Evolutionary conservation across 768 basidiomycete species (phyloP).

Genomic region (Glaciozyma martinii): DNA sequence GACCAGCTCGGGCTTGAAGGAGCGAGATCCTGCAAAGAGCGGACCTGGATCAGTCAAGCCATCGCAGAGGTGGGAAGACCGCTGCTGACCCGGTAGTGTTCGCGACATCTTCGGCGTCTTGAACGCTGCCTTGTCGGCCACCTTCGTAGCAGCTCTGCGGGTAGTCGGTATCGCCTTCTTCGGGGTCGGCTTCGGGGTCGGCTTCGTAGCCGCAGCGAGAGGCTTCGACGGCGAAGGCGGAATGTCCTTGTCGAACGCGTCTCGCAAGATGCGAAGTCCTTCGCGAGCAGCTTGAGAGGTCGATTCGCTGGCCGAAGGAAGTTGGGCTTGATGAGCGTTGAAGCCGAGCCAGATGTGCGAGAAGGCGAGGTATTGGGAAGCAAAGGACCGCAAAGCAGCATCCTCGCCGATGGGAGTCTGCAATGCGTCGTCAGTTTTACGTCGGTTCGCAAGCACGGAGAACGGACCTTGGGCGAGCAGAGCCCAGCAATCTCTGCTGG

Average conservation of each 20-base stretch:
- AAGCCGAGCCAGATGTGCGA: constrained; percentile 62
- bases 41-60: neutral
- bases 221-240: constrained; percentile 10
- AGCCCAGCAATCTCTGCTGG: constrained; percentile 28
- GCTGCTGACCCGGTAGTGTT: neutral
- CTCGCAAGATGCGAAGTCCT: constrained; percentile 21
- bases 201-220: constrained; percentile 9
- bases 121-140: neutral
- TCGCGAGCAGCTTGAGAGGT: constrained; percentile 48
- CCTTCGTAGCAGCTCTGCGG: neutral
- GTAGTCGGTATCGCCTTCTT: neutral
- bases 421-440: too few relatives aligned
- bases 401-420: constrained; percentile 35
- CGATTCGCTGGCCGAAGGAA: constrained; percentile 46
- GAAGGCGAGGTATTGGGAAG: constrained; percentile 45
- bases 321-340: constrained; percentile 57
- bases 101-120: constrained; percentile 2
- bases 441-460: neutral
- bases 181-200: constrained; percentile 35
- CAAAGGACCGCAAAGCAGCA: constrained; percentile 33
- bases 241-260: constrained; percentile 36
- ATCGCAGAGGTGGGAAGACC: neutral
- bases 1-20: constrained; percentile 5
- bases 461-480: constrained; percentile 2
- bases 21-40: neutral